These are phyloP conservation scores for Cladochytrium tenue DNA, from an alignment of 371 early-diverging fungal species.

Conservation along the genomic window DNA sequence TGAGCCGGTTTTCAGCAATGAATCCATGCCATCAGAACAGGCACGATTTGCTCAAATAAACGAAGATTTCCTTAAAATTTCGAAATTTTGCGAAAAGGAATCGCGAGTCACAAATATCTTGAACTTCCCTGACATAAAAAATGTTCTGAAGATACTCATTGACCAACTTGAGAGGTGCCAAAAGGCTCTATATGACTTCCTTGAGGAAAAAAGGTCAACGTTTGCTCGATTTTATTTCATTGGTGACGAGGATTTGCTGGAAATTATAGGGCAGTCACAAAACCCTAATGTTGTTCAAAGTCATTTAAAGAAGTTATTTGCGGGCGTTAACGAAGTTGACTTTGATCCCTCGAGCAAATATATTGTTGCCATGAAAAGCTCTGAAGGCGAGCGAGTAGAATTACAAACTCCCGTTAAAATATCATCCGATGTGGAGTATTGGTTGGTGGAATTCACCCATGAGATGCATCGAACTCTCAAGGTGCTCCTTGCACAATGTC, in stretches of 20 bases:
- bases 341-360: constrained; percentile 36
- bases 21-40: constrained; percentile 49
- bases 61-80: constrained; percentile 44
- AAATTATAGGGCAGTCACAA: constrained; percentile 54
- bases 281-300: constrained; percentile 53
- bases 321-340: constrained; percentile 47
- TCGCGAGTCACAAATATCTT: constrained; percentile 40
- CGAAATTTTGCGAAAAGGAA: constrained; percentile 34
- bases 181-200: constrained; percentile 55
- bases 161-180: constrained; percentile 58
- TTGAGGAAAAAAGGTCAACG: constrained; percentile 49
- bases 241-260: constrained; percentile 59
- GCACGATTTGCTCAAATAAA: constrained; percentile 45
- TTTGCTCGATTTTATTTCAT: constrained; percentile 63
- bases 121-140: constrained; percentile 27
- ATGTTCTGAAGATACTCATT: constrained; percentile 35
- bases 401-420: constrained; percentile 45
- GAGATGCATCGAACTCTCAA: constrained; percentile 48
- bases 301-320: constrained; percentile 58
- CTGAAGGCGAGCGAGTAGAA: constrained; percentile 49
- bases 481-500: constrained; percentile 33
- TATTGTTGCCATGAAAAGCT: constrained; percentile 49
- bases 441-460: constrained; percentile 45
- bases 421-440: constrained; percentile 47
- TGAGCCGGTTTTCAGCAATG: constrained; percentile 55